phyloP scores from a whole-genome alignment of 805 yeast genomes.

The Saturnispora saitoi region DNA sequence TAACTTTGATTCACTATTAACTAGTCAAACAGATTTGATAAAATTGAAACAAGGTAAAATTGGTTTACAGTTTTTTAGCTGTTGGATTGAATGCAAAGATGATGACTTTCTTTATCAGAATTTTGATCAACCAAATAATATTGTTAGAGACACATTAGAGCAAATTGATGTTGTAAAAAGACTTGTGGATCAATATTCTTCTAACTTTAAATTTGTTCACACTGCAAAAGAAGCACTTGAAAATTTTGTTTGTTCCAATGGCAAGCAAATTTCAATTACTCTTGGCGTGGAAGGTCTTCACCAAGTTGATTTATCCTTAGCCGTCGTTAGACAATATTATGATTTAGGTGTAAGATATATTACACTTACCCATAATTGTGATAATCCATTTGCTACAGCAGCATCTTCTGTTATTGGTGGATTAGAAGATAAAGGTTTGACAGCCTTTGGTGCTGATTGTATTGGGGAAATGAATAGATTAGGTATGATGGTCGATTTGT shows the following conservation, averaged over 20 bases:
- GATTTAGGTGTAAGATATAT: slow-evolving; percentile 47
- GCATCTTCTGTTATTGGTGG: slow-evolving; percentile 42
- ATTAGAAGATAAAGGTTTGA: slow-evolving; percentile 36
- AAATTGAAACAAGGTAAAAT: slow-evolving; percentile 35
- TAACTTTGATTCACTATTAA: slow-evolving; percentile 33
- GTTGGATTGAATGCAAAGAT: slow-evolving; percentile 40
- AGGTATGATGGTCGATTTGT: slow-evolving; percentile 46
- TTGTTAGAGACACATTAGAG: slow-evolving; percentile 46
- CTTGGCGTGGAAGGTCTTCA: slow-evolving; percentile 49
- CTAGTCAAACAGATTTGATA: slow-evolving; percentile 38
- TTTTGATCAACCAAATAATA: slow-evolving; percentile 35
- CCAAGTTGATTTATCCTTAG: slow-evolving; percentile 42
- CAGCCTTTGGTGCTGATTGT: slow-evolving; percentile 34
- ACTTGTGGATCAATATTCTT: slow-evolving; percentile 34
- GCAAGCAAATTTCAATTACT: slow-evolving; percentile 35
- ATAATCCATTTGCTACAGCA: slow-evolving; percentile 50
- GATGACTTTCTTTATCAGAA: slow-evolving; percentile 33
- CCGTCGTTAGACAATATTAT: slow-evolving; percentile 39
- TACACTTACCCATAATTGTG: slow-evolving; percentile 48
- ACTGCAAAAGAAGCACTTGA: slow-evolving; percentile 35
- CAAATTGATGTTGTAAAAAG: slow-evolving; percentile 44
- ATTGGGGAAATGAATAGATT: slow-evolving; percentile 43
- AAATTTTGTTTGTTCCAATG: slow-evolving; percentile 22
- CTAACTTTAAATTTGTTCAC: slow-evolving; percentile 32
- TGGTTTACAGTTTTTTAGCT: slow-evolving; percentile 45